phyloP scores from a whole-genome alignment of 2,329 filamentous ascomycete species.

The Aureobasidium vineae region DNA sequence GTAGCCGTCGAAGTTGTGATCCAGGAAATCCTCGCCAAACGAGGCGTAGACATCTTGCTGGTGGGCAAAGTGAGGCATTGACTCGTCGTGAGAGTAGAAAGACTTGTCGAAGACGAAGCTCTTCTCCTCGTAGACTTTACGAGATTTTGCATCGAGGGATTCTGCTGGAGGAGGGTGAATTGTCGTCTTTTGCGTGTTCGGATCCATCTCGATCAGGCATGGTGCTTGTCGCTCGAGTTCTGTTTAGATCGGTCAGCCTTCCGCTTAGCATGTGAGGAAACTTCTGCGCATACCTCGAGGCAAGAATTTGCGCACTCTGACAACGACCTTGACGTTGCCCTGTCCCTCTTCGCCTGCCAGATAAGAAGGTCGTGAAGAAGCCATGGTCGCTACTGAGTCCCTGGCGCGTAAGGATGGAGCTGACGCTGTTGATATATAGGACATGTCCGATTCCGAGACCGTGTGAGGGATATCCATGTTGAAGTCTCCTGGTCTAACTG shows the following conservation, averaged over 20 bases:
- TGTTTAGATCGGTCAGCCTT: constrained; percentile 42
- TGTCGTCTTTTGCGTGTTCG: constrained; percentile 77
- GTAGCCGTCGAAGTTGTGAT: constrained; percentile 99
- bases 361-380: constrained; percentile 30
- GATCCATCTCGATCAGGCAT: constrained; percentile 92
- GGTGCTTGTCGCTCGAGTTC: constrained; percentile 76
- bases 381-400: constrained; percentile 35
- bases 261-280: not conserved
- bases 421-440: constrained; percentile 39
- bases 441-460: constrained; percentile 21
- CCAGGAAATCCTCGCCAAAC: constrained; percentile 92
- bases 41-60: constrained; percentile 94
- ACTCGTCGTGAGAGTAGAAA: constrained; percentile 88
- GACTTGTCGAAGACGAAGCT: constrained; percentile 95
- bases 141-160: constrained; percentile 52
- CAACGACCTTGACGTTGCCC: constrained; percentile 54
- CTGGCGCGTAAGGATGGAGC: constrained; percentile 44
- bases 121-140: constrained; percentile 81
- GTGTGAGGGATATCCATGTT: constrained; percentile 11
- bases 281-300: constrained; percentile 41
- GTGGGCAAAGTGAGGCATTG: constrained; percentile 80
- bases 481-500: not conserved
- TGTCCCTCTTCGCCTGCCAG: constrained; percentile 39
- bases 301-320: constrained; percentile 50
- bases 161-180: constrained; percentile 62